Percentiles rank a stretch among this genome's conserved stretches.
Evolutionary conservation across 306 rosid genomes (phyloP).

Genomic region (Calophaca sinica): DNA sequence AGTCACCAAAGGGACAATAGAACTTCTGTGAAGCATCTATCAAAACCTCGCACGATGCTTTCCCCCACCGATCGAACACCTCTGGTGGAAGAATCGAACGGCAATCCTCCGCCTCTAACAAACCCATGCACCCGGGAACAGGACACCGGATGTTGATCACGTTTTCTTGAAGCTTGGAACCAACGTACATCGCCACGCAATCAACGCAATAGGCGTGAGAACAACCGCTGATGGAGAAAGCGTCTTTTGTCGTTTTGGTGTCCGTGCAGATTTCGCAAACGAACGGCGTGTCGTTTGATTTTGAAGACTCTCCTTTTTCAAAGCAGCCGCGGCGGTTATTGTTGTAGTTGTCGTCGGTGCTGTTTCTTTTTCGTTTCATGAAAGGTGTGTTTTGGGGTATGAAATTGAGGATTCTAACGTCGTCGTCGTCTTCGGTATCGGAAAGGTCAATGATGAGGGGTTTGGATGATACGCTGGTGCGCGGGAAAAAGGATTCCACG

Average conservation of each 20-base stretch:
- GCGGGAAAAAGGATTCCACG: background rate
- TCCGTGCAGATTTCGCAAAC: conserved; percentile 53
- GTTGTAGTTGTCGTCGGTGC: background rate
- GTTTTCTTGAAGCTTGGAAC: conserved; percentile 42
- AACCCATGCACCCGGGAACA: conserved; percentile 29
- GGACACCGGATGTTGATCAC: conserved; percentile 47
- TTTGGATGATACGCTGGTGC: background rate
- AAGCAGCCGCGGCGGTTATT: background rate
- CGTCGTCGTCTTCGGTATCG: conserved; percentile 44
- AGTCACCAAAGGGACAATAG: conserved; percentile 56
- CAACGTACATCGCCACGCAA: conserved; percentile 44
- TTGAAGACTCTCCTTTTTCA: background rate
- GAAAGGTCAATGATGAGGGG: conserved; percentile 41
- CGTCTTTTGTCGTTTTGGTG: conserved; percentile 25
- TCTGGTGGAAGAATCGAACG: conserved; percentile 27
- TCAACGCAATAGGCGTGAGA: conserved; percentile 42
- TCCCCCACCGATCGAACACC: conserved; percentile 54
- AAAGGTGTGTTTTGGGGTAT: conserved; percentile 4
- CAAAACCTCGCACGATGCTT: conserved; percentile 42
- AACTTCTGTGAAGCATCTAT: conserved; percentile 33
- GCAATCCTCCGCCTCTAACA: conserved; percentile 36
- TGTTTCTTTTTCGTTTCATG: background rate
- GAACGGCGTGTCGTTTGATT: conserved; percentile 16
- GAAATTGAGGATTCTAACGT: conserved; percentile 42
- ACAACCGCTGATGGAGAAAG: conserved; percentile 39